Evolutionary conservation across 225 moss, liverwort and hornwort species (phyloP).

Genomic region (Ulota crispa): DNA sequence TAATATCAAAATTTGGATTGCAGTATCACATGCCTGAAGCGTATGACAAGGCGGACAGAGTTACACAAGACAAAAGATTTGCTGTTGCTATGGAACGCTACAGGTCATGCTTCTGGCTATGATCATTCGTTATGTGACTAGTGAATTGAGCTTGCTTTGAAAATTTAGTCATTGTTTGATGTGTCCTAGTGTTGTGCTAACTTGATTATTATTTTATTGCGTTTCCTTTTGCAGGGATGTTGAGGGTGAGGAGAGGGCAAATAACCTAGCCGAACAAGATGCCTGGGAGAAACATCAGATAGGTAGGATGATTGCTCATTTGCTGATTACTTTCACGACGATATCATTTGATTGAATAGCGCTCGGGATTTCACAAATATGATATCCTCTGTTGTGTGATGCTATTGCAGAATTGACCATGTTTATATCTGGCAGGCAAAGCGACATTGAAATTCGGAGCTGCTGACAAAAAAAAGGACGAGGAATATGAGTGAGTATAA

Average conservation of each 20-base stretch:
- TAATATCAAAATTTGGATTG: conserved; percentile 29
- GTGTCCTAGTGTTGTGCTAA: neutral
- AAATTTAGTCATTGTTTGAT: neutral
- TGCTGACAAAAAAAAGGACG: conserved; percentile 72
- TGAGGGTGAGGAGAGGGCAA: conserved; percentile 76
- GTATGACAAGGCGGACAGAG: conserved; percentile 79
- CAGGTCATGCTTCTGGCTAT: conserved; percentile 40
- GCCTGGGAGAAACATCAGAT: conserved; percentile 96
- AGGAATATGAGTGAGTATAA: conserved; percentile 74
- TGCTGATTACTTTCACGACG: neutral
- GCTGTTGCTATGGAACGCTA: conserved; percentile 91
- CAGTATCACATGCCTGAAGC: conserved; percentile 95
- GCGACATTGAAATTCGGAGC: conserved; percentile 96
- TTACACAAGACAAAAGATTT: conserved; percentile 87
- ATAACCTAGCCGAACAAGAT: conserved; percentile 92
- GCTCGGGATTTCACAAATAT: neutral
- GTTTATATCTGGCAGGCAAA: conserved; percentile 56
- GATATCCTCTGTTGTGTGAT: neutral
- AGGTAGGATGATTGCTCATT: conserved; percentile 33
- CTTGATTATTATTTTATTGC: neutral
- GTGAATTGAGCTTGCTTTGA: conserved; percentile 14
- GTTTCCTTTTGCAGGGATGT: conserved; percentile 44
- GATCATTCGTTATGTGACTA: neutral
- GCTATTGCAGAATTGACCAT: conserved; percentile 22
- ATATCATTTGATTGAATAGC: conserved; percentile 9